Base-by-base conservation (phyloP, 805 yeast species). In the Hanseniaspora taiwanica region DNA sequence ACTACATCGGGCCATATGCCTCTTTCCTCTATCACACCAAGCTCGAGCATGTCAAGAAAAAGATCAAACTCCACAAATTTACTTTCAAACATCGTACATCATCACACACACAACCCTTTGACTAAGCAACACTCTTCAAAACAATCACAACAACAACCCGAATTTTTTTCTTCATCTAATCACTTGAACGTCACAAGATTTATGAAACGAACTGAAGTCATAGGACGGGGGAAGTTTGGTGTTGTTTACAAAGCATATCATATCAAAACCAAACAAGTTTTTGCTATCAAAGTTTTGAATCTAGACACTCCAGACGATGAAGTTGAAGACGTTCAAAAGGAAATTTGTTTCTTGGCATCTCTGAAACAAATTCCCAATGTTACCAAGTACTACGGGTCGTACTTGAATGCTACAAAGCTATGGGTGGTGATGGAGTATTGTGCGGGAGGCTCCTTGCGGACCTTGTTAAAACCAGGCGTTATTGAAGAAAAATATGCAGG, bases 351-450 rank as follows among this genome's bases (percentile, higher is more conserved):
- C 57, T 66, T 91, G 42, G 68, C 94, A 1, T 85, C 82, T 47
- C 64, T 91, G 46, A 81, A 83, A 50, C 76, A 75, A 40, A 82
- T 81, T 14, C 91, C 93, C n/a, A 91, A 91, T 51, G 84, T 91
- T 40, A 86, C 95, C 2, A 87, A 81, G 46, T 91, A 91, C 60
- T 83, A 81, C 54, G 96, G 96, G 1, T 81, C 94, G 1, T 80
- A 81, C 48, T 61, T 93, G 21, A 75, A 78, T 46, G 96, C 89
- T 37, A 81, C 95, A n/a, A 79, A 82, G 52, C 66, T 91, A 27
- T 91, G 98, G 97, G 87, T 91, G 56, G 77, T 91, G 43, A 91
- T 91, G 96, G 99, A 91, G 54, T 76, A 82, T 53, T 89, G 97
- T 60, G 91, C 94, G 1, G 99, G 98, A 13, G 99, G 99, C 0